These are phyloP conservation scores for Cynanchum wilfordii DNA, from an alignment of 257 asterid species.

Conservation along the genomic window DNA sequence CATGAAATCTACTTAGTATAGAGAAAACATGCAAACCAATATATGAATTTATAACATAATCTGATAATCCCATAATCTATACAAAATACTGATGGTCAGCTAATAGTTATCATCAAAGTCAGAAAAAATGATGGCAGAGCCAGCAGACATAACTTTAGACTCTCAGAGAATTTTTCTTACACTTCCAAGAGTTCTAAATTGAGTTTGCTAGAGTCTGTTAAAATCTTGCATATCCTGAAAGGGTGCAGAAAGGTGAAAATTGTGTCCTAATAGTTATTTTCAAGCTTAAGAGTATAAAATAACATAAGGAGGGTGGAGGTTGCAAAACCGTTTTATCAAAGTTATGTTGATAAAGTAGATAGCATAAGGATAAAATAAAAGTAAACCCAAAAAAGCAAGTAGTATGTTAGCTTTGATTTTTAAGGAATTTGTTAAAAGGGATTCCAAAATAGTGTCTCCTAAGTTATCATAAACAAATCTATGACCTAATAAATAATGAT, in stretches of 20 bases:
- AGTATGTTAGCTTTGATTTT: neutral
- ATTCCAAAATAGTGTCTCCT: neutral
- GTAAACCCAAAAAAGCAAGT: neutral
- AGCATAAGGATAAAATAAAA: neutral
- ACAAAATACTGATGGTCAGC: too few species aligned
- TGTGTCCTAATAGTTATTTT: neutral
- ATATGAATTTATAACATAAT: neutral
- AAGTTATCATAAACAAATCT: neutral
- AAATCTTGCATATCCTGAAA: too few species aligned
- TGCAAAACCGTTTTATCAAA: neutral
- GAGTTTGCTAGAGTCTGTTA: too few species aligned
- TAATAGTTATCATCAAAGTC: too few species aligned
- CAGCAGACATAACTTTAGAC: too few species aligned
- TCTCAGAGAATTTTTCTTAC: too few species aligned
- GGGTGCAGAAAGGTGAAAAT: neutral
- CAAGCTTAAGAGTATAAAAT: neutral
- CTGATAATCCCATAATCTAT: too few species aligned
- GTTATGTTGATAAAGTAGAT: neutral
- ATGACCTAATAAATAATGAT: neutral
- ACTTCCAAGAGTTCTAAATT: too few species aligned
- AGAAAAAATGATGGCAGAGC: too few species aligned
- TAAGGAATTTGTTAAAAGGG: neutral
- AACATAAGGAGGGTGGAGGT: neutral
- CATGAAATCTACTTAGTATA: too few species aligned
- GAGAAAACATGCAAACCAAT: neutral